Percentiles rank a stretch among this genome's conserved stretches.
Conservation (phyloP, 257 asterid species). For the Echites panduratus region DNA sequence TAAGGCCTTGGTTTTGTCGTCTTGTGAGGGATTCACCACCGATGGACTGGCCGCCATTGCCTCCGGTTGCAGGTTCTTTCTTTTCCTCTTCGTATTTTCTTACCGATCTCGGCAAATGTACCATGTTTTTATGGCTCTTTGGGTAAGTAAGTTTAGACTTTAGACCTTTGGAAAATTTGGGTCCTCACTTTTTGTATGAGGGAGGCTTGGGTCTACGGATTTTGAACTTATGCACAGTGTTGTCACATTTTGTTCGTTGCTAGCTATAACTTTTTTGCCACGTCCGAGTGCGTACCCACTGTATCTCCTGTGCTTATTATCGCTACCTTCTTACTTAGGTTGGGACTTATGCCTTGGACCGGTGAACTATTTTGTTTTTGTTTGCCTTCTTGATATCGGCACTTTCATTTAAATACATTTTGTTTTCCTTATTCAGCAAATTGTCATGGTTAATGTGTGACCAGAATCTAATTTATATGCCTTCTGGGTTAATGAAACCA, state of each 20-base stretch:
- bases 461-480: not conserved
- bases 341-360: too few species aligned
- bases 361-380: not conserved
- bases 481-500: not conserved
- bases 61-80: constrained; percentile 74
- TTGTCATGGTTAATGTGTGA: not conserved
- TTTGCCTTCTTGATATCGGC: not conserved
- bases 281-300: not conserved
- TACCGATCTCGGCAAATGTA: not conserved
- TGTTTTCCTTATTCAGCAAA: too few species aligned
- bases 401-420: too few species aligned
- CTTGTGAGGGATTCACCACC: constrained; percentile 83
- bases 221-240: not conserved
- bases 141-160: constrained; percentile 5
- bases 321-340: not conserved
- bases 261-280: not conserved
- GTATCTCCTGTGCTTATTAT: not conserved
- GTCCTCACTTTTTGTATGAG: not conserved
- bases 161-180: constrained; percentile 1
- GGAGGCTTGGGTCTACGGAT: not conserved
- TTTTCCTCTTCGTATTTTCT: constrained; percentile 1
- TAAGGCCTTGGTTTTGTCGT: constrained; percentile 63
- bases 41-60: constrained; percentile 90
- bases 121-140: not conserved
- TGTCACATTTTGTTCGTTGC: not conserved